These are phyloP conservation scores for Hymenoscyphus repandus DNA, from an alignment of 2,329 filamentous ascomycete species.

Conservation along the genomic window DNA sequence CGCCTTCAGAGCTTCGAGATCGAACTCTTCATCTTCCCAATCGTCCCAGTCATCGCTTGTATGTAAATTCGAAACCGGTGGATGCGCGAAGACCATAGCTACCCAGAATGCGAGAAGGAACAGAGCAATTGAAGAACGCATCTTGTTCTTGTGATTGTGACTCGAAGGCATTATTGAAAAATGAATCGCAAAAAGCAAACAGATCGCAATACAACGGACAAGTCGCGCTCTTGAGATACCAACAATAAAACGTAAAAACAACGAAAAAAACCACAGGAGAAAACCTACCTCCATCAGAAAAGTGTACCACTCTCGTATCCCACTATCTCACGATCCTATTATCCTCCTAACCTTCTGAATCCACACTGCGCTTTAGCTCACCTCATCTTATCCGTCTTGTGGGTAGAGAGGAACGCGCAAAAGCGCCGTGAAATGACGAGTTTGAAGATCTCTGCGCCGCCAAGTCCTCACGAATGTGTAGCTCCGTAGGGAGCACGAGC, in stretches of 20 bases:
- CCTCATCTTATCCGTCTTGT: too few relatives aligned
- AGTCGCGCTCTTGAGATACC: too few relatives aligned
- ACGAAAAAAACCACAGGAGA: too few relatives aligned
- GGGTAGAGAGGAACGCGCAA: too few relatives aligned
- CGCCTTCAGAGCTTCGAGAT: constrained; percentile 8
- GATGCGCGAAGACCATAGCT: constrained; percentile 7
- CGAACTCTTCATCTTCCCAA: background rate
- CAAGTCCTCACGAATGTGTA: background rate
- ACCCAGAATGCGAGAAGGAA: background rate
- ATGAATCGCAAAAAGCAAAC: background rate
- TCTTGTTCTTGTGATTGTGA: background rate
- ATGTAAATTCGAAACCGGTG: constrained; percentile 14
- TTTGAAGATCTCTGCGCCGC: background rate
- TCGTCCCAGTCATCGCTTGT: constrained; percentile 1
- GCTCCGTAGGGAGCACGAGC: too few relatives aligned
- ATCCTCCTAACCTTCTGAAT: too few relatives aligned
- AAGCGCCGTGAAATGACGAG: constrained; percentile 4
- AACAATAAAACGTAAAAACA: too few relatives aligned
- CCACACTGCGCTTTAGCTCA: too few relatives aligned
- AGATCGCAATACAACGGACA: too few relatives aligned
- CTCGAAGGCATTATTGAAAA: background rate
- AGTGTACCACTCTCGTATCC: too few relatives aligned
- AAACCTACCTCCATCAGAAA: too few relatives aligned
- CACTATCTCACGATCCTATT: too few relatives aligned
- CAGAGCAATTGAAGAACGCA: background rate